Base-by-base conservation (phyloP, 805 yeast species). In the Starmera quercuum region DNA sequence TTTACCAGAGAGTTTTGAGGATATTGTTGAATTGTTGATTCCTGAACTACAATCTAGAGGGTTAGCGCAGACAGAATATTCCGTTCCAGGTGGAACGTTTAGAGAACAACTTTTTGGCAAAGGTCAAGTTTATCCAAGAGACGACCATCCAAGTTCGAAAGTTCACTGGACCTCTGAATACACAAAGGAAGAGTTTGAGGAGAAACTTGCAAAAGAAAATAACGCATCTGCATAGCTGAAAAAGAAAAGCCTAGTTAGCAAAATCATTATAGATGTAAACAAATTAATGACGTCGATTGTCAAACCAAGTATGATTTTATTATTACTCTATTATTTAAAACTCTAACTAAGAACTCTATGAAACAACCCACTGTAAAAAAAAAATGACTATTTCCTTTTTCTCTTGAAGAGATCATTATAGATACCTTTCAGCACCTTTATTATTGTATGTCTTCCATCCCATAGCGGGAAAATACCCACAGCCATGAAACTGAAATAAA, bases 1-100 rank as follows among this genome's bases (percentile, higher is more conserved):
- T 7, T 37, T 51, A 6, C 68, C 68, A 9, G 60, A 56, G 6
- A 42, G 60, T 10, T 63, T 54, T 37, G 63, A 61, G 39, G 64
- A 63, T 9, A 38, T 62, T 23, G 59, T 60, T 14, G 56, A 62
- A 10, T 39, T 39, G 21, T 43, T 62, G 27, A 36, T 61, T 22
- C 66, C 66, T 7, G 65, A 53, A 34, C 45, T 61, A 26, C 53
- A 51, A 39, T 39, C 34, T 14, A 47, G 61, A 29, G 64, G 63
- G 4, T 45, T 54, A 13, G 49, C 47, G n/a, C 54, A 61, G 57
- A 44, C 50, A 8, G 64, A 61, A 33, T 61, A 61, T 37, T 57
- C 56, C 2, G 41, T 35, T 16, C 51, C 48, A 4, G 45, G 45
- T 7, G 54, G 50, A 17, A 55, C 63, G 16, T 53, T 59, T 34